Evolutionary conservation across 116 monocot species (phyloP).

Genomic region (Phalaenopsis hybrid): DNA sequence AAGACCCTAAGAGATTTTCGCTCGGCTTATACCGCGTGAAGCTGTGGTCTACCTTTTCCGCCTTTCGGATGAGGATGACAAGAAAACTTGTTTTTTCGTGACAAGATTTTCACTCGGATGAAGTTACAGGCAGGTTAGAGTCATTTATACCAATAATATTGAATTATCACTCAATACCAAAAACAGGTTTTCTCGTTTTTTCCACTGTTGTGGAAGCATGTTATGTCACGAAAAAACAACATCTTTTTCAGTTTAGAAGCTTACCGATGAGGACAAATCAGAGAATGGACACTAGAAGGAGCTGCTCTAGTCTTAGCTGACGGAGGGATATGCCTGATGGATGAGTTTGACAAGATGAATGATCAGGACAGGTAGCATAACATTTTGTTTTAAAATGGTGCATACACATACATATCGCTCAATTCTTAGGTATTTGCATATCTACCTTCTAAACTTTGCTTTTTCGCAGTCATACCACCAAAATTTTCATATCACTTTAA

Average conservation of each 20-base stretch:
- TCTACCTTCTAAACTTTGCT: not conserved
- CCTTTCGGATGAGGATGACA: too few species aligned
- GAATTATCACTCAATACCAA: constrained; percentile 90
- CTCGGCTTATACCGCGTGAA: too few species aligned
- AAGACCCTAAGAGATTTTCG: too few species aligned
- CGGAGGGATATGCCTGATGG: constrained; percentile 92
- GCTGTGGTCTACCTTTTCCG: too few species aligned
- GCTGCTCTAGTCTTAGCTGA: constrained; percentile 96
- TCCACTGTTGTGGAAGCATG: constrained; percentile 94
- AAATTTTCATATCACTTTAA: too few species aligned
- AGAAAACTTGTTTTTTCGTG: too few species aligned
- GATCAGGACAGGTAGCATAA: constrained; percentile 80
- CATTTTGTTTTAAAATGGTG: not conserved
- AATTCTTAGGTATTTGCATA: too few species aligned
- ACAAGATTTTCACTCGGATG: too few species aligned
- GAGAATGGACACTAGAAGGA: constrained; percentile 99
- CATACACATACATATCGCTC: too few species aligned
- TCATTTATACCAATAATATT: constrained; percentile 97
- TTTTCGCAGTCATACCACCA: not conserved
- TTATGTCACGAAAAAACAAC: constrained; percentile 88
- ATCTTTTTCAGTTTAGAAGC: constrained; percentile 93
- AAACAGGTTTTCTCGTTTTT: constrained; percentile 98
- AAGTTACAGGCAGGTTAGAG: constrained; percentile 47
- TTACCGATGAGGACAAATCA: constrained; percentile 95
- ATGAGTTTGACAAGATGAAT: constrained; percentile 99